Evolutionary conservation across 306 rosid species (phyloP).

Genomic region (Myrica gale): DNA sequence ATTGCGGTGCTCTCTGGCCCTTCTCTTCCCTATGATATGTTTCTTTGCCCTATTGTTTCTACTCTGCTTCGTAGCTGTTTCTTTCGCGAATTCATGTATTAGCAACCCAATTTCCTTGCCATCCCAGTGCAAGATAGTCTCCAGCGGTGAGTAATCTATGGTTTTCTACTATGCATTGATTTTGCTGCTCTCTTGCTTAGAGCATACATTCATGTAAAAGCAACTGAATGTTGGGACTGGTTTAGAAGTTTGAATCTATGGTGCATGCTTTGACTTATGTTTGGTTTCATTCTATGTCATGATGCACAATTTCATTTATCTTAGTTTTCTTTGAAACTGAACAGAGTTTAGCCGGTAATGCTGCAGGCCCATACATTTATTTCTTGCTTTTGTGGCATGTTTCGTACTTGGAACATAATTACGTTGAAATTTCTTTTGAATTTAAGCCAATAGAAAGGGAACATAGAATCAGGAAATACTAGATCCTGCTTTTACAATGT

Average conservation of each 20-base stretch:
- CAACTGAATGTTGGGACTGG: background rate
- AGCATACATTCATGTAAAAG: background rate
- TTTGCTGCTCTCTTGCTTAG: constrained; percentile 9
- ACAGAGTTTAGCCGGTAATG: background rate
- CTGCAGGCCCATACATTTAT: background rate
- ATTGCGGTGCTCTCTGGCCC: constrained; percentile 48
- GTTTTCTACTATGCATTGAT: background rate
- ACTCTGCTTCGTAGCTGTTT: constrained; percentile 39
- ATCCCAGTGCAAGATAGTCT: constrained; percentile 85
- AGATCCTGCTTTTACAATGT: no score
- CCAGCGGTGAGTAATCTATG: constrained; percentile 53
- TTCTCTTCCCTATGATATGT: constrained; percentile 44
- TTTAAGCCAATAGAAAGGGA: background rate
- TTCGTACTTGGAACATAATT: no score
- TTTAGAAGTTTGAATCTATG: background rate
- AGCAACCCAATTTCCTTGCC: constrained; percentile 59
- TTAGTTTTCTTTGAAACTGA: background rate
- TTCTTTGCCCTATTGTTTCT: constrained; percentile 48
- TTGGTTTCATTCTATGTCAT: background rate
- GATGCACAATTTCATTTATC: background rate
- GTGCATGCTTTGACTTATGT: background rate
- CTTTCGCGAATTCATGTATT: constrained; percentile 50
- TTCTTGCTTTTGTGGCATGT: background rate
- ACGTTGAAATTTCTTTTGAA: no score
- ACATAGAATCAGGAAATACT: background rate